Evolutionary conservation across 2,329 filamentous ascomycete genomes (phyloP), one percentile per base, ranked within the genome.

Genomic region (Cladophialophora chaetospira): DNA sequence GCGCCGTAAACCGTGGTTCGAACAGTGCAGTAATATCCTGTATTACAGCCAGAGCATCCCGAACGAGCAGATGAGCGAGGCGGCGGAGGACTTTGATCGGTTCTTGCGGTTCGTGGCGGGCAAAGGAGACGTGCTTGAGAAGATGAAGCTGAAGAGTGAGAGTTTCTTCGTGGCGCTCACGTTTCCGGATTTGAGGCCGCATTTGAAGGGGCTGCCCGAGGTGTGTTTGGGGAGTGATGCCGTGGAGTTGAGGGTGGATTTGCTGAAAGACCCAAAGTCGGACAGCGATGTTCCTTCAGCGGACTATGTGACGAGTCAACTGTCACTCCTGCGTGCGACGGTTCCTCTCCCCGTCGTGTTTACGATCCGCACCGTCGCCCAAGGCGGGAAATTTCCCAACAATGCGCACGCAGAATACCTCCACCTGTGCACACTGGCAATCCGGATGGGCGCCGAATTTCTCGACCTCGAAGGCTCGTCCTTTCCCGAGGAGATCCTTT

Each of bases 131-230:
- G 73, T 71, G 64, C 62, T 90, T 38, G 74, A 81, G 38, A 74
- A 80, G 31, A 80, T 87, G 65, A 82, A 79, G 68, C 88, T 86
- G 72, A 83, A 84, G 64, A 73, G 78, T 61, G 84, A 89, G 46
- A 94, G 89, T 17, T 97, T 96, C 78, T 99, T 99, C 67, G 89
- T 97, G 19, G 92, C 92, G 6, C 76, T 99, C 45, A 97, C 94
- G 0, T 78, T 94, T 49, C 89, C 92, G 1, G 83, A 89, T 64
- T 76, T 97, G 13, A 77, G 81, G 9, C 76, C 82, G 17, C 83
- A 86, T 26, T 70, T 84, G 6, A 78, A 85, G 17, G 76, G 87
- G 25, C 79, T 99, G 42, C 85, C 87, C 1, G 79, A 84, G 49
- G 87, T 91, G 40, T 85, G 88, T 10, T 85, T 95, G 36, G 94